Conservation (phyloP, 208 protist species). For the Trichomonas tenax region DNA sequence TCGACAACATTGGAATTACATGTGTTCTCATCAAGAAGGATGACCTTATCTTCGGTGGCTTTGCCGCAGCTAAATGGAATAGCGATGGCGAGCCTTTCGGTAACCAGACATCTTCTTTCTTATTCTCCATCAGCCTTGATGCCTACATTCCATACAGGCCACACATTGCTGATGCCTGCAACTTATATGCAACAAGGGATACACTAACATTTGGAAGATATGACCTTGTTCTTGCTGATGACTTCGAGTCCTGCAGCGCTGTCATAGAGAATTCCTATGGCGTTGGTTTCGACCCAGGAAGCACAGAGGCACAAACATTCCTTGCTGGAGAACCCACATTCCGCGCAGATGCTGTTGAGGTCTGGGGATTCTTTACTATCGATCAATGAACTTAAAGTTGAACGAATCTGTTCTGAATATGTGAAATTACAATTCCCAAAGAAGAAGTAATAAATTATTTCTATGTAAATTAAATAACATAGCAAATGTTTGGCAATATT, state of each 20-base stretch:
- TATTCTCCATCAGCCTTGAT: background rate
- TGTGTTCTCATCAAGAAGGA: background rate
- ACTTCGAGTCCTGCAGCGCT: background rate
- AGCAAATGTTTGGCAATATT: too few species aligned
- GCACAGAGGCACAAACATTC: background rate
- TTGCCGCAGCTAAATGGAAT: background rate
- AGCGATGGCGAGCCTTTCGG: background rate
- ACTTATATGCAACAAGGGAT: background rate
- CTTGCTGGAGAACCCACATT: background rate
- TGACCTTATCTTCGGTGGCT: background rate
- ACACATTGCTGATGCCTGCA: background rate
- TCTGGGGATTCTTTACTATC: background rate
- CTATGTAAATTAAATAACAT: too few species aligned
- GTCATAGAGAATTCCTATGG: background rate
- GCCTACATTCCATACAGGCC: background rate
- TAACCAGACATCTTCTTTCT: background rate
- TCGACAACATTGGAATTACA: background rate
- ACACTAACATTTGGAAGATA: background rate
- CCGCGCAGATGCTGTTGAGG: background rate
- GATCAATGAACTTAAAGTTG: background rate
- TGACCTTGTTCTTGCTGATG: background rate
- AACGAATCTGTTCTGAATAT: too few species aligned
- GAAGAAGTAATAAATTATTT: too few species aligned
- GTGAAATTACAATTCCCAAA: too few species aligned
- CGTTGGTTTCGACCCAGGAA: background rate